These are phyloP conservation scores for Pistacia vera DNA, from an alignment of 345 rosid genomes.

Conservation along the genomic window DNA sequence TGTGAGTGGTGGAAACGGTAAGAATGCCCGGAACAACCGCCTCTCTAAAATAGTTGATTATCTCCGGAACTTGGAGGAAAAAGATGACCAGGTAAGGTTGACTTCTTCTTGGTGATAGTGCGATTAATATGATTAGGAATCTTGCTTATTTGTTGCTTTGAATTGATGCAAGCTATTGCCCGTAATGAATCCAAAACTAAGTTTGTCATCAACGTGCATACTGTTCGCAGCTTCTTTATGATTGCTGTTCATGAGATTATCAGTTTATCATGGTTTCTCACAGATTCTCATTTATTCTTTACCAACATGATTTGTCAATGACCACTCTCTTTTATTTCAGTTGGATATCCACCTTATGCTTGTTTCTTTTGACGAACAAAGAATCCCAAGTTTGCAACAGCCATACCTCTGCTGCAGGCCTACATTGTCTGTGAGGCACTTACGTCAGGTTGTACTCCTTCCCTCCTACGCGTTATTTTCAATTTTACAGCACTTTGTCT, in stretches of 20 bases:
- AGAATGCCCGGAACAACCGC: constrained; percentile 34
- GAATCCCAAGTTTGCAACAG: constrained; percentile 41
- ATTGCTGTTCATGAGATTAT: constrained; percentile 9
- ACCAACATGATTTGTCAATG: constrained; percentile 10
- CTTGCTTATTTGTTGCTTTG: neutral
- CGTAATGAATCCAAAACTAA: neutral
- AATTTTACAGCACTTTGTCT: neutral
- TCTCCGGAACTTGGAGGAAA: constrained; percentile 38
- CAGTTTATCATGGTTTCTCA: neutral
- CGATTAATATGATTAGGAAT: neutral
- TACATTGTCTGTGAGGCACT: constrained; percentile 36
- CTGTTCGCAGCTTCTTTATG: constrained; percentile 2
- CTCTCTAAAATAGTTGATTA: constrained; percentile 39
- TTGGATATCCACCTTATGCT: constrained; percentile 46
- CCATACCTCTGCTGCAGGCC: constrained; percentile 56
- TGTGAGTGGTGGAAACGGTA: constrained; percentile 40
- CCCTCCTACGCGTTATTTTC: neutral
- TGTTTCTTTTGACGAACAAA: constrained; percentile 44
- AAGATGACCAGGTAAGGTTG: constrained; percentile 46
- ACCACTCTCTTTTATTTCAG: constrained; percentile 32
- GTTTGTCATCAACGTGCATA: neutral
- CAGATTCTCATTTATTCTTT: constrained; percentile 13
- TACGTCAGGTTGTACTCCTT: constrained; percentile 41
- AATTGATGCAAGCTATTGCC: neutral
- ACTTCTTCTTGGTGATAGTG: constrained; percentile 3